Percentiles rank a stretch among this genome's conserved stretches.
Evolutionary conservation across 1,284 basidiomycete species (phyloP).

Genomic region (Pseudozyma pruni): DNA sequence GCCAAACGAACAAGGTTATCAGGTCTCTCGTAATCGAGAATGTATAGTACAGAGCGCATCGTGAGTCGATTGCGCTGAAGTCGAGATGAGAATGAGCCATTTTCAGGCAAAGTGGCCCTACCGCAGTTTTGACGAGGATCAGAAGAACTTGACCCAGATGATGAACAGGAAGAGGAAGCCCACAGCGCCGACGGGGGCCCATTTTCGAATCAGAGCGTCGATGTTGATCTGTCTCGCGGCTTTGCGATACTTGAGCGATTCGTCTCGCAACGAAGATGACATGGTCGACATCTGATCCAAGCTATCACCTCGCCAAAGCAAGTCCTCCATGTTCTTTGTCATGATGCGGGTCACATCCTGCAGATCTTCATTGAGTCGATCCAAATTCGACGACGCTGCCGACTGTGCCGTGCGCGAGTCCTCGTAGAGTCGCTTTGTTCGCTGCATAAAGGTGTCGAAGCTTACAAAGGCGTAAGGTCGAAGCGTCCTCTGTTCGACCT

Average conservation of each 20-base stretch:
- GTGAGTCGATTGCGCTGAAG: too few species aligned
- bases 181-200: constrained; percentile 76
- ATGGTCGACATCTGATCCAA: constrained; percentile 95
- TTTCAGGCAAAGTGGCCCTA: too few species aligned
- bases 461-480: constrained; percentile 65
- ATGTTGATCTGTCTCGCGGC: constrained; percentile 94
- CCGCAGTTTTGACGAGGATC: not conserved
- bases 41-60: too few species aligned
- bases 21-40: too few species aligned
- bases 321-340: constrained; percentile 99
- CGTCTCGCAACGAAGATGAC: constrained; percentile 94
- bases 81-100: too few species aligned
- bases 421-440: constrained; percentile 92
- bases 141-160: constrained; percentile 87
- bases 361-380: constrained; percentile 92
- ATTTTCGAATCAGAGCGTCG: constrained; percentile 92
- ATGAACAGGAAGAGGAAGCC: constrained; percentile 76
- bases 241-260: constrained; percentile 97
- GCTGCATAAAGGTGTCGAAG: constrained; percentile 94
- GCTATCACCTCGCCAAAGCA: constrained; percentile 96
- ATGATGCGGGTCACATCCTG: constrained; percentile 98
- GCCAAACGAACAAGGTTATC: too few species aligned
- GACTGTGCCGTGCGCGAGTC: constrained; percentile 88
- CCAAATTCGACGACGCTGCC: constrained; percentile 76
- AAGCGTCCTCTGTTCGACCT: constrained; percentile 60